Base-by-base conservation (phyloP, 164 flowering plant genomes). In the Stephania yunnanensis region DNA sequence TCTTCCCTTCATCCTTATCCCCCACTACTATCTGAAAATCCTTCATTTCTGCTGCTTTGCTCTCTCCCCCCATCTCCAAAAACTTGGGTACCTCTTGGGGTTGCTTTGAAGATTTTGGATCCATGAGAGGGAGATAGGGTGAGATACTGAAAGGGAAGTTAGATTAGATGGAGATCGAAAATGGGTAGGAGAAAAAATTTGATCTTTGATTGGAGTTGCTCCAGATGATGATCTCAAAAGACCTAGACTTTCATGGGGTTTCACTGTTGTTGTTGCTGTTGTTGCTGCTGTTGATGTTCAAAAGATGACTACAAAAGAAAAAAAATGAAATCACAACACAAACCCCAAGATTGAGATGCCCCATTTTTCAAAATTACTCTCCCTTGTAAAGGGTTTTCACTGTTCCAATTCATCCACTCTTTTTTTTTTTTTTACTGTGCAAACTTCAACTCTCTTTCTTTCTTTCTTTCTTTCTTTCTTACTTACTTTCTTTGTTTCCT, bases 1-100 rank as follows among this genome's bases (percentile, higher is more conserved):
- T 86, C 85, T 88, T 88, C 7, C 71, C 77, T 31, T 85, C 92
- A 69, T 85, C 88, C 74, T 88, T 89, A 3, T 88, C 89, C 1
- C 88, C 88, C 71, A 88, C 76, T 30, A 81, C 85, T 64, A 90
- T 89, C 82, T 89, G 93, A 22, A 87, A 87, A 68, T 90, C 94
- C 74, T 86, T 88, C 78, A 80, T 74, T 71, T 86, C 84, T 20
- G 86, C 80, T 31, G 81, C 73, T 61, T 85, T 86, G 75, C 82
- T 82, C 30, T 84, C 88, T n/a, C 81, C 83, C 87, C 79, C 15
- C 15, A 10, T 85, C 75, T 76, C 84, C 17, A 88, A 78, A 86
- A 87, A 87, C 55, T 73, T 85, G 65, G 88, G 83, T 22, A 55
- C 22, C 3, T 84, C 83, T 58, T 78, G 76, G 15, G 73, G 82